Evolutionary conservation across 768 basidiomycete genomes (phyloP).

Genomic region (Collybia sordida): DNA sequence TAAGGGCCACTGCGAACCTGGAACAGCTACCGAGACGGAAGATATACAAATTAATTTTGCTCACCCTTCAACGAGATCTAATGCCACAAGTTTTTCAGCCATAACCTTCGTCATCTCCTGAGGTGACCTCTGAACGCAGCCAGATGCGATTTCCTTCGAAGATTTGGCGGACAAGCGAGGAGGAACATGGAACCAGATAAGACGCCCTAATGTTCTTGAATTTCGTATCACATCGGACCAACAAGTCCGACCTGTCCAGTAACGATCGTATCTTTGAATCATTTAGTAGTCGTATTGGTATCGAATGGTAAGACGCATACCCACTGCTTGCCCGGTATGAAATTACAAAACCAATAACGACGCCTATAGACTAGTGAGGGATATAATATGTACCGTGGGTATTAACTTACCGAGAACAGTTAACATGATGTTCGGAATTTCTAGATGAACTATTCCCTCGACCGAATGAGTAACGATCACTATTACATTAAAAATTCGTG

Average conservation of each 20-base stretch:
- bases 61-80: slow-evolving; percentile 59
- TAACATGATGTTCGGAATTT: slow-evolving; percentile 56
- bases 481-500: slow-evolving; percentile 11
- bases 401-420: slow-evolving; percentile 52
- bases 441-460: slow-evolving; percentile 34
- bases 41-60: slow-evolving; percentile 12
- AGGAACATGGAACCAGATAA: slow-evolving; percentile 66
- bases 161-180: slow-evolving; percentile 43
- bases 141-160: slow-evolving; percentile 31
- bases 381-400: not conserved
- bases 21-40: not conserved
- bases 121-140: slow-evolving; percentile 26
- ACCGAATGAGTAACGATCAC: slow-evolving; percentile 46
- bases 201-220: slow-evolving; percentile 45
- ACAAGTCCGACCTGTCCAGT: slow-evolving; percentile 54
- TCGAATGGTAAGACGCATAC: slow-evolving; percentile 26
- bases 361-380: slow-evolving; percentile 28
- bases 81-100: slow-evolving; percentile 59
- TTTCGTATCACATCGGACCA: slow-evolving; percentile 61
- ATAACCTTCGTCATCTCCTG: slow-evolving; percentile 51
- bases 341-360: slow-evolving; percentile 63
- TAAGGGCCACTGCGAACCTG: slow-evolving; percentile 56
- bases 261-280: slow-evolving; percentile 55
- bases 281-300: not conserved
- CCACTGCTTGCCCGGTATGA: slow-evolving; percentile 64